A percentile compares a stretch with the other conserved stretches of the same genome.
These are phyloP conservation scores for Apiospora rasikravindrae DNA, from an alignment of 2,329 filamentous ascomycete species.

Conservation along the genomic window DNA sequence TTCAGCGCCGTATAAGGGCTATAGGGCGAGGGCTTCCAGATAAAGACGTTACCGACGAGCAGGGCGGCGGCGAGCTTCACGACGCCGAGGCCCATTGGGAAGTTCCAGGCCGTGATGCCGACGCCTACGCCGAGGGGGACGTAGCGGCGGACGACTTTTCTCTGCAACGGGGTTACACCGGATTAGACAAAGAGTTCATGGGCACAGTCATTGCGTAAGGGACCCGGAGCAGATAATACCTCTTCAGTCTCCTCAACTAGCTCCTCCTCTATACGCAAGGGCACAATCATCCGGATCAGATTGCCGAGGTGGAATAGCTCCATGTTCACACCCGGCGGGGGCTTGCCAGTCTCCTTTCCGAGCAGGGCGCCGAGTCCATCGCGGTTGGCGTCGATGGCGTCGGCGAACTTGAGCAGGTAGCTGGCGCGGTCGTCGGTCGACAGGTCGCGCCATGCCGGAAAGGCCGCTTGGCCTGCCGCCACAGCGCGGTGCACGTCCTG, in stretches of 20 bases:
- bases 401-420: constrained; percentile 32
- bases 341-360: not conserved
- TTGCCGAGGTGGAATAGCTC: not conserved
- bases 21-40: constrained; percentile 24
- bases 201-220: no score
- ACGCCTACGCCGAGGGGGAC: constrained; percentile 47
- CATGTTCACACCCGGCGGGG: not conserved
- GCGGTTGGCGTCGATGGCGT: constrained; percentile 19
- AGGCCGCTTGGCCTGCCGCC: constrained; percentile 31
- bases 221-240: not conserved
- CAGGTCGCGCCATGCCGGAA: constrained; percentile 37
- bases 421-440: constrained; percentile 32
- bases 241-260: not conserved
- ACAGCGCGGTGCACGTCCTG: constrained; percentile 34
- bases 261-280: constrained; percentile 30
- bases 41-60: constrained; percentile 53
- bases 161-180: constrained; percentile 38
- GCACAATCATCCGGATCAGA: constrained; percentile 40
- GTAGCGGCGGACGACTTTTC: constrained; percentile 32
- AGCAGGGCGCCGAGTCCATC: not conserved
- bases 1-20: constrained; percentile 62
- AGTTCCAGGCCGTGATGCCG: constrained; percentile 61
- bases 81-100: constrained; percentile 37
- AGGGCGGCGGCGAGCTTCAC: constrained; percentile 44
- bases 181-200: not conserved